Evolutionary conservation across 192 early-diverging fungal species (phyloP), one percentile per base, ranked within the genome.

Genomic region (Podila epicladia): DNA sequence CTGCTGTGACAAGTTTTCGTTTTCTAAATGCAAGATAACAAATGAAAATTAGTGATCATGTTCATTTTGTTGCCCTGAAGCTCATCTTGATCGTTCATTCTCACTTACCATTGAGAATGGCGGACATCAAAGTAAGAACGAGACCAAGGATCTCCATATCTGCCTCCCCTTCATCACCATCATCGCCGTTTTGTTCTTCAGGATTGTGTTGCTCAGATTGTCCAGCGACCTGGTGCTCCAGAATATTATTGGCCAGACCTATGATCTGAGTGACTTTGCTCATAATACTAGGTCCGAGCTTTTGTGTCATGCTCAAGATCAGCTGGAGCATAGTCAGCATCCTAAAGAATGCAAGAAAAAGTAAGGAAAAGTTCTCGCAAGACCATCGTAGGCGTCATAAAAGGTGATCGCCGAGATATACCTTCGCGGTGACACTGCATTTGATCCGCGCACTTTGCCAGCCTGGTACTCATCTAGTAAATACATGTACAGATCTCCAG

Each of bases 251-350:
- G 19, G 89, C 90, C 84, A 93, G 89, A 7, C 87, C 85, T 67
- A 97, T 84, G 28, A 97, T 89, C 75, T 97, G 93, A 0, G 85
- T 85, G 37, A 93, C 92, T 32, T 91, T 92, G 64, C 88, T 84
- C 51, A 97, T 64, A 45, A 95, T 93, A 4, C 82, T 79, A n/a
- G 94, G 91, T 0, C 95, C 95, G 50, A 95, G 75, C 8, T 78
- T 71, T 22, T 94, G 90, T 48, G 93, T 87, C 86, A 95, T 91
- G 45, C 71, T 82, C 58, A 92, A 74, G 31, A 92, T 87, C 17
- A 93, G 73, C 49, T 91, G 84, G 5, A 89, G 85, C 51, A 87
- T 82, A 33, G 86, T 87, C 57, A 92, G 58, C 67, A 93, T 83
- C 45, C 90, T 90, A 82, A 65, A 26, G 17, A 17, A 5, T 7